phyloP scores from a whole-genome alignment of 306 rosid species.

The Benincasa hispida region DNA sequence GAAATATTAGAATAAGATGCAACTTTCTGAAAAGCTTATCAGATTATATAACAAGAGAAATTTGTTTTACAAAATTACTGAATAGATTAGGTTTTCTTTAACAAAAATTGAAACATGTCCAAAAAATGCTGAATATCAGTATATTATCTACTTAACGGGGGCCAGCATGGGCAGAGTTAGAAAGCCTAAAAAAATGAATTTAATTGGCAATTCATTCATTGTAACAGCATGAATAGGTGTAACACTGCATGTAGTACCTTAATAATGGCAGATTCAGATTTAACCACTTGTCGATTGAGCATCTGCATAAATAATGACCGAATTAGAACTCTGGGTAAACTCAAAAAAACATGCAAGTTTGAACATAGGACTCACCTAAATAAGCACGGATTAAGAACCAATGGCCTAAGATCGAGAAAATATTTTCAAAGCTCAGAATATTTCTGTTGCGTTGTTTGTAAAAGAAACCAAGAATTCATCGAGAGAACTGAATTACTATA shows the following conservation, averaged over 20 bases:
- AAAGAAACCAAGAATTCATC: background rate
- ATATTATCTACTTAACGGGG: background rate
- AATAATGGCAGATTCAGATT: conserved; percentile 85
- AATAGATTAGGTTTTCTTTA: background rate
- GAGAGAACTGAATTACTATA: background rate
- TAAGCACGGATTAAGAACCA: background rate
- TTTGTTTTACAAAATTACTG: background rate
- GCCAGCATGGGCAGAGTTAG: background rate
- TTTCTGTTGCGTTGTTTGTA: background rate
- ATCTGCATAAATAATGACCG: conserved; percentile 41
- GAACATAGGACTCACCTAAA: background rate
- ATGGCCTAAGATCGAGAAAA: background rate
- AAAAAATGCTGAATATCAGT: conserved; percentile 6
- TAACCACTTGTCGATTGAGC: conserved; percentile 87
- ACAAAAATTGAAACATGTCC: background rate
- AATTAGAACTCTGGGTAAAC: background rate
- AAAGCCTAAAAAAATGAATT: background rate
- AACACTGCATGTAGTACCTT: conserved; percentile 34
- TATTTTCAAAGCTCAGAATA: background rate
- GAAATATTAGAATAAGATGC: background rate
- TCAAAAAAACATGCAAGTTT: background rate
- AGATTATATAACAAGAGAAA: background rate
- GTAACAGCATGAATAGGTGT: background rate
- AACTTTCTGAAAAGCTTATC: background rate
- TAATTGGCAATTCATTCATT: background rate